Conservation (phyloP, 768 basidiomycete species). For the Mycena rosella region DNA sequence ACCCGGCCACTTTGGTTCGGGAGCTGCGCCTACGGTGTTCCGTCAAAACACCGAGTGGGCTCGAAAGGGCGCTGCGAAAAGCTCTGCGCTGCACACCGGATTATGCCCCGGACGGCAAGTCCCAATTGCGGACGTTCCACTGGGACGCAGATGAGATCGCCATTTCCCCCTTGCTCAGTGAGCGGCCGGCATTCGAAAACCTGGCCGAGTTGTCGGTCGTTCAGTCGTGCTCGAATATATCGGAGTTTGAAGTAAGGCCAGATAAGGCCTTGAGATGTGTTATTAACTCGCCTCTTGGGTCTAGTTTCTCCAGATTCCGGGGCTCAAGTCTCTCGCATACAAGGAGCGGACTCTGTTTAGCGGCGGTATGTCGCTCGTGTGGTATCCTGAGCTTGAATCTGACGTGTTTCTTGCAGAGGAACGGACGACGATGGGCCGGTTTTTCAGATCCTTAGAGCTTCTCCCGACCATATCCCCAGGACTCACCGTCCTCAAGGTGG, state of each 20-base stretch:
- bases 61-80: conserved; percentile 8
- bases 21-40: conserved; percentile 11
- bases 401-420: conserved; percentile 14
- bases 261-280: conserved; percentile 18
- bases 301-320: conserved; percentile 21
- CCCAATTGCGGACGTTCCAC: conserved; percentile 20
- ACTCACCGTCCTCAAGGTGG: conserved; percentile 15
- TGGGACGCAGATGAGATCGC: conserved; percentile 3
- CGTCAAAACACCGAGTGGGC: background rate
- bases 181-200: conserved; percentile 20
- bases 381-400: conserved; percentile 18
- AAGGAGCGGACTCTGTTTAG: conserved; percentile 4
- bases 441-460: conserved; percentile 16
- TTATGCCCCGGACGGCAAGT: conserved; percentile 19
- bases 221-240: conserved; percentile 13
- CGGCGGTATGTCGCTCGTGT: conserved; percentile 11
- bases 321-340: conserved; percentile 17
- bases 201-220: conserved; percentile 12
- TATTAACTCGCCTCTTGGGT: conserved; percentile 14
- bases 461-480: conserved; percentile 13
- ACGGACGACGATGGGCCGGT: conserved; percentile 12
- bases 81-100: conserved; percentile 23
- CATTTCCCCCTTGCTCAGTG: conserved; percentile 17
- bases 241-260: conserved; percentile 21
- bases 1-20: conserved; percentile 22